A percentile compares a stretch with the other conserved stretches of the same genome.
These are phyloP conservation scores for Barnettozyma hawaiiensis DNA, from an alignment of 1,139 yeast species.

Conservation along the genomic window DNA sequence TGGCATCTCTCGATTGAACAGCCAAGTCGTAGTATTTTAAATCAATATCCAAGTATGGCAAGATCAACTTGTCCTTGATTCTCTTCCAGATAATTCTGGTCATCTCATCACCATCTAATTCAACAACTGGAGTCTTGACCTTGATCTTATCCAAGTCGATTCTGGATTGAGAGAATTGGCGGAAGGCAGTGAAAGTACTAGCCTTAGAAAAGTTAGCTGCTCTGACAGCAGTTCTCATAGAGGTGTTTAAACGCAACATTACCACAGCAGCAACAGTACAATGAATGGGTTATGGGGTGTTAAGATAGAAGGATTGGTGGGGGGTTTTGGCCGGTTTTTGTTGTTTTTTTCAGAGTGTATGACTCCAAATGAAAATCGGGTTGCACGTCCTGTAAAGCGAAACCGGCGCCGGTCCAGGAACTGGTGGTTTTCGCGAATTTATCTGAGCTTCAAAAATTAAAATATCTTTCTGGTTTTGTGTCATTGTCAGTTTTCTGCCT, in stretches of 20 bases:
- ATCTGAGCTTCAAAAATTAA: too few relatives aligned
- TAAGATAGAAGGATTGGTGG: too few relatives aligned
- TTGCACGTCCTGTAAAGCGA: neutral
- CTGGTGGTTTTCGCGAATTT: neutral
- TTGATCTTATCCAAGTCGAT: slow-evolving; percentile 40
- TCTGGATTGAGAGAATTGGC: slow-evolving; percentile 10
- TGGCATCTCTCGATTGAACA: slow-evolving; percentile 62
- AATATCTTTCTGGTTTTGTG: neutral
- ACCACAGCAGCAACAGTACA: neutral
- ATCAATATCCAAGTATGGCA: slow-evolving; percentile 68
- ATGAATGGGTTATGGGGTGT: neutral
- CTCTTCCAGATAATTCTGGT: slow-evolving; percentile 79
- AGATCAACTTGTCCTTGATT: slow-evolving; percentile 63
- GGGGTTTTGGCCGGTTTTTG: too few relatives aligned
- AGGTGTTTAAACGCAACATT: slow-evolving; percentile 22
- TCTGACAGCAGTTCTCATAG: slow-evolving; percentile 18
- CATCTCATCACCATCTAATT: slow-evolving; percentile 84
- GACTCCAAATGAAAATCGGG: neutral
- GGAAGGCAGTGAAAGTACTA: slow-evolving; percentile 9
- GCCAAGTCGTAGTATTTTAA: slow-evolving; percentile 74
- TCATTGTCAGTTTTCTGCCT: neutral
- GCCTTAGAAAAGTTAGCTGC: slow-evolving; percentile 8
- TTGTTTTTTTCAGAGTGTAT: slow-evolving; percentile 1
- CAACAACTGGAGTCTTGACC: slow-evolving; percentile 70
- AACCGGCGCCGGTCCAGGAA: slow-evolving; percentile 2